Percentiles rank a stretch among this genome's conserved stretches.
Evolutionary conservation across 306 rosid genomes (phyloP).

Genomic region (Begonia masoniana): DNA sequence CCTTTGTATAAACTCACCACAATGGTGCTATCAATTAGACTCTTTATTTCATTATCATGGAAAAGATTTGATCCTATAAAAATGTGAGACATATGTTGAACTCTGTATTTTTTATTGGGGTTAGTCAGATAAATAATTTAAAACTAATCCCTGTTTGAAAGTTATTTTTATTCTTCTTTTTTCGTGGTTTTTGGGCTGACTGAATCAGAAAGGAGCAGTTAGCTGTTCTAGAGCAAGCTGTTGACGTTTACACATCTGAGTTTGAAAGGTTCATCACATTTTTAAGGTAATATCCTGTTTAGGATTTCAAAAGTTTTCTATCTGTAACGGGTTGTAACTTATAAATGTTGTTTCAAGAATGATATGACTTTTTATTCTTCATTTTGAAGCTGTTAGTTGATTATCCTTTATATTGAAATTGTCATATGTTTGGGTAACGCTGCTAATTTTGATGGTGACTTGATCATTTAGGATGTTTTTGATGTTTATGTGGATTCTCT

Average conservation of each 20-base stretch:
- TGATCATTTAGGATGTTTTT: no score
- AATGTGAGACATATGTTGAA: slow-evolving; percentile 39
- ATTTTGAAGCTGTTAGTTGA: background rate
- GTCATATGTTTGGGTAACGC: no score
- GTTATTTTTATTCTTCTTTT: background rate
- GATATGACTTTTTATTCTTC: background rate
- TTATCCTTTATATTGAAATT: background rate
- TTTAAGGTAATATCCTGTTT: slow-evolving; percentile 39
- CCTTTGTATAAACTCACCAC: slow-evolving; percentile 71
- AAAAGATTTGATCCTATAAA: slow-evolving; percentile 44
- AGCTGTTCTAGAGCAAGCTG: slow-evolving; percentile 55
- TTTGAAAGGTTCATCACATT: slow-evolving; percentile 68
- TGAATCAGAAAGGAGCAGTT: slow-evolving; percentile 44
- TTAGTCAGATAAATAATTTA: no score
- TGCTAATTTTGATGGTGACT: no score
- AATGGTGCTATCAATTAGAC: slow-evolving; percentile 53
- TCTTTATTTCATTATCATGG: slow-evolving; percentile 58
- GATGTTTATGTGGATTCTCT: no score
- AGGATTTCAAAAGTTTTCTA: slow-evolving; percentile 5
- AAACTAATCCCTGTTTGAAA: no score
- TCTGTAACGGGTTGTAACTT: background rate
- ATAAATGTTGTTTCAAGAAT: background rate
- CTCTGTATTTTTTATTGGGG: slow-evolving; percentile 3
- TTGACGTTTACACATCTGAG: slow-evolving; percentile 60
- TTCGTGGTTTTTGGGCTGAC: slow-evolving; percentile 13